Evolutionary conservation across 441 rosid genomes (phyloP), one percentile per base, ranked within the genome.

Genomic region (Arabidopsis lyrata): DNA sequence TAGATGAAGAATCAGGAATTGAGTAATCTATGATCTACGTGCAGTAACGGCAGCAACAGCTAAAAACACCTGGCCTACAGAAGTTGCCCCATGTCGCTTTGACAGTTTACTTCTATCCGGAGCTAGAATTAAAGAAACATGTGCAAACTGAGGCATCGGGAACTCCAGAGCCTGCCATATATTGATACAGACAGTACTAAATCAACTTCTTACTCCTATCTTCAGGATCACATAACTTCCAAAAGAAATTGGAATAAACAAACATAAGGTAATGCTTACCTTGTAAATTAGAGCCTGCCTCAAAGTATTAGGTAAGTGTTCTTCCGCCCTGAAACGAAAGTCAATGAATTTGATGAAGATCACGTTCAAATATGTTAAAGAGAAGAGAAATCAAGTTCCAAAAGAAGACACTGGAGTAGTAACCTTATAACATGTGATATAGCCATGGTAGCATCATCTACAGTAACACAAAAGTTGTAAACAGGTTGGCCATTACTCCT

Each of bases 401-500:
- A 42, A 57, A 53, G 41, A 38, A 42, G 56, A 44, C 11, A 66
- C 18, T 62, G 18, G 14, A 67, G 71, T 77, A 74, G 36, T 61
- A 53, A 94, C 97, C 99, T 89, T 78, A 95, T 89, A 76, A 92
- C 96, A 85, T 92, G 97, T 55, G 98, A 90, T 66, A 95, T 95
- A 64, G 96, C 95, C 97, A 92, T 95, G 78, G 95, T 85, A 68
- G 99, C 93, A 84, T 95, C 99, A 86, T 95, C 99, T 16, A 95
- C 93, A 1, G 99, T 92, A 63, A 95, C 99, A 80, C 97, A 92
- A 73, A 90, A 95, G 82, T 92, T 95, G 87, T 92, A 95, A 66
- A 90, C 96, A 57, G 99, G 99, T 76, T 89, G 97, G 45, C 98
- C 98, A 42, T 92, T 95, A 87, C 99, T 95, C 80, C 99, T 89